Evolutionary conservation across 139 green algal genomes (phyloP).

Genomic region (Monoraphidium neglectum): DNA sequence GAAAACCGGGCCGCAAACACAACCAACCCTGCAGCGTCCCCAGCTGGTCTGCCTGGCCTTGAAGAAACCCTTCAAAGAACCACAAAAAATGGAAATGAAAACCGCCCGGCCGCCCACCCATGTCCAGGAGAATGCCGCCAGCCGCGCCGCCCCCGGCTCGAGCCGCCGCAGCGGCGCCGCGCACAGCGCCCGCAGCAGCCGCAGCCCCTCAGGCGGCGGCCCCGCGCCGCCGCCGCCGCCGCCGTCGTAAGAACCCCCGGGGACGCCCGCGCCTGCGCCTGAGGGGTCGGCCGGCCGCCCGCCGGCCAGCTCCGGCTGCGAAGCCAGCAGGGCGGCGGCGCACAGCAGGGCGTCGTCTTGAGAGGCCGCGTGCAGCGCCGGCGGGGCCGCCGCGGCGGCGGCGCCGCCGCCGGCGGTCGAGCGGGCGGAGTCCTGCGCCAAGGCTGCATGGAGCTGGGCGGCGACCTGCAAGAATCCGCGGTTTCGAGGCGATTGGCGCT

Average conservation of each 20-base stretch:
- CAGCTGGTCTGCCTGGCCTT: background rate
- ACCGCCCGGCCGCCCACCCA: constrained; percentile 24
- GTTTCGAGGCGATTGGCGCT: too few relatives aligned
- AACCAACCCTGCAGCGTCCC: background rate
- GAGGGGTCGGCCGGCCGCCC: too few relatives aligned
- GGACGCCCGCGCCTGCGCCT: too few relatives aligned
- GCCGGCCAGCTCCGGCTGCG: constrained; percentile 18
- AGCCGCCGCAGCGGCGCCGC: constrained; percentile 17
- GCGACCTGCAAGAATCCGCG: background rate
- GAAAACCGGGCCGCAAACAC: too few relatives aligned
- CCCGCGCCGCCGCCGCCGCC: too few relatives aligned
- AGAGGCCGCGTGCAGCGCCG: too few relatives aligned
- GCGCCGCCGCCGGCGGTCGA: too few relatives aligned
- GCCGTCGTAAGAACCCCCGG: too few relatives aligned
- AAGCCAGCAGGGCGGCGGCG: constrained; percentile 49
- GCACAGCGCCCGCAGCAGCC: constrained; percentile 9
- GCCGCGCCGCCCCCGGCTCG: constrained; percentile 19
- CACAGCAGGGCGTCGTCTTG: constrained; percentile 40
- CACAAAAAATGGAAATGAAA: too few relatives aligned
- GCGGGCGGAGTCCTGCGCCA: background rate
- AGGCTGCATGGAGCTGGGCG: constrained; percentile 4
- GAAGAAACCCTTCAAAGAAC: background rate
- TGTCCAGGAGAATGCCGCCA: constrained; percentile 18
- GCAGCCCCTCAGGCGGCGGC: constrained; percentile 15
- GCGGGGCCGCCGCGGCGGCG: too few relatives aligned